A percentile compares a stretch with the other conserved stretches of the same genome.
Evolutionary conservation across 768 basidiomycete species (phyloP).

Genomic region (Xerocomellus amylosporus): DNA sequence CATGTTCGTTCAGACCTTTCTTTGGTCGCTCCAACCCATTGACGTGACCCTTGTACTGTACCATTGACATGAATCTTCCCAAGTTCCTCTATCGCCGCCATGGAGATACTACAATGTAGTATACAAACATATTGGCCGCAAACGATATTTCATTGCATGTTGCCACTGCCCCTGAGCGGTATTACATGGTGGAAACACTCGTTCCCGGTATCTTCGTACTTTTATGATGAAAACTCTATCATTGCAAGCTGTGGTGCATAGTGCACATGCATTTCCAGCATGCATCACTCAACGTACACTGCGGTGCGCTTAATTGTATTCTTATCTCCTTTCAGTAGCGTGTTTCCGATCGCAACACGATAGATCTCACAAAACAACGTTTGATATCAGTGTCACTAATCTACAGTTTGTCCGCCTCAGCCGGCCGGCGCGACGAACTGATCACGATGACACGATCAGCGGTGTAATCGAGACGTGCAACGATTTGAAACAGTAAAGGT

Average conservation of each 20-base stretch:
- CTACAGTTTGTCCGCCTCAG: slow-evolving; percentile 9
- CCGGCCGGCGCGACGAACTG: slow-evolving; percentile 11
- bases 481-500: neutral
- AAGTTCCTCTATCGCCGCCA: slow-evolving; percentile 28
- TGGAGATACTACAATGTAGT: slow-evolving; percentile 14
- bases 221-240: slow-evolving; percentile 17
- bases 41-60: slow-evolving; percentile 18
- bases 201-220: slow-evolving; percentile 8
- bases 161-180: slow-evolving; percentile 27
- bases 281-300: slow-evolving; percentile 22
- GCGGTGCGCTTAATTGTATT: slow-evolving; percentile 20
- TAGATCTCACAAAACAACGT: slow-evolving; percentile 15
- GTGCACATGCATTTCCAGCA: slow-evolving; percentile 25
- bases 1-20: slow-evolving; percentile 11
- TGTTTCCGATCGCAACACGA: slow-evolving; percentile 11
- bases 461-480: slow-evolving; percentile 4
- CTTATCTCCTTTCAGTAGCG: slow-evolving; percentile 26
- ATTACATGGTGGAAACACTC: slow-evolving; percentile 21
- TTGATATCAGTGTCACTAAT: slow-evolving; percentile 12
- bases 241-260: slow-evolving; percentile 17
- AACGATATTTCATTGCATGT: slow-evolving; percentile 15
- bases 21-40: slow-evolving; percentile 15
- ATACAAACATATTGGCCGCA: slow-evolving; percentile 1
- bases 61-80: slow-evolving; percentile 11
- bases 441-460: slow-evolving; percentile 23